A percentile compares a stretch with the other conserved stretches of the same genome.
Conservation (phyloP, 768 basidiomycete genomes). For the Lyophyllum semitale region DNA sequence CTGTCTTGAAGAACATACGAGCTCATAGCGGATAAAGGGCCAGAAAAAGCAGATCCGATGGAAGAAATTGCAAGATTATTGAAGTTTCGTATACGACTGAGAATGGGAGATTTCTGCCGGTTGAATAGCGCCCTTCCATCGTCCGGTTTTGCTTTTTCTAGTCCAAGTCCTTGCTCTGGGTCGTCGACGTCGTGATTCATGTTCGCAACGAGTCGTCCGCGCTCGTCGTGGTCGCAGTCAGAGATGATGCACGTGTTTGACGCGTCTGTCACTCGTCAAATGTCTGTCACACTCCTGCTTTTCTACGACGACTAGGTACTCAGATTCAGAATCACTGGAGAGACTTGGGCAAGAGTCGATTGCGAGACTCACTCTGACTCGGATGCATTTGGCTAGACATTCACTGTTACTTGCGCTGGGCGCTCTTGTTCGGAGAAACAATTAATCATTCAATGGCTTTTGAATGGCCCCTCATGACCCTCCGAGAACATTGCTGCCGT, state of each 20-base stretch:
- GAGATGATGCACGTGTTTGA: neutral
- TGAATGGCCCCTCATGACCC: too few relatives aligned
- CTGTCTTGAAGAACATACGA: constrained; percentile 12
- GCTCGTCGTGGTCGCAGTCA: neutral
- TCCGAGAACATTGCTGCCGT: too few relatives aligned
- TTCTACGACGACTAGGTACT: too few relatives aligned
- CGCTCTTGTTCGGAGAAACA: too few relatives aligned
- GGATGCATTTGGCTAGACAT: too few relatives aligned
- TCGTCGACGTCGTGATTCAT: constrained; percentile 18
- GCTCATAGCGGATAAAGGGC: constrained; percentile 14
- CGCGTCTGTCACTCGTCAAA: neutral
- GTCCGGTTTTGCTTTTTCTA: constrained; percentile 3
- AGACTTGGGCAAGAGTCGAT: too few relatives aligned
- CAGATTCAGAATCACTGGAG: too few relatives aligned
- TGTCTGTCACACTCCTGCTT: neutral
- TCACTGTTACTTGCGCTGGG: too few relatives aligned
- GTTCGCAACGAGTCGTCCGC: neutral
- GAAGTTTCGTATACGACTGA: constrained; percentile 24
- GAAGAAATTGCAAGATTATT: constrained; percentile 19
- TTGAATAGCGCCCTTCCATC: neutral
- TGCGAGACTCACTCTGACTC: too few relatives aligned
- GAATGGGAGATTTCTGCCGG: constrained; percentile 14
- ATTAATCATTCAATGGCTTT: too few relatives aligned
- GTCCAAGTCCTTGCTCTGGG: constrained; percentile 8
- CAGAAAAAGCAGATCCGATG: constrained; percentile 24